These are phyloP conservation scores for Lepiota subincarnata DNA, from an alignment of 768 basidiomycete species.

Conservation along the genomic window DNA sequence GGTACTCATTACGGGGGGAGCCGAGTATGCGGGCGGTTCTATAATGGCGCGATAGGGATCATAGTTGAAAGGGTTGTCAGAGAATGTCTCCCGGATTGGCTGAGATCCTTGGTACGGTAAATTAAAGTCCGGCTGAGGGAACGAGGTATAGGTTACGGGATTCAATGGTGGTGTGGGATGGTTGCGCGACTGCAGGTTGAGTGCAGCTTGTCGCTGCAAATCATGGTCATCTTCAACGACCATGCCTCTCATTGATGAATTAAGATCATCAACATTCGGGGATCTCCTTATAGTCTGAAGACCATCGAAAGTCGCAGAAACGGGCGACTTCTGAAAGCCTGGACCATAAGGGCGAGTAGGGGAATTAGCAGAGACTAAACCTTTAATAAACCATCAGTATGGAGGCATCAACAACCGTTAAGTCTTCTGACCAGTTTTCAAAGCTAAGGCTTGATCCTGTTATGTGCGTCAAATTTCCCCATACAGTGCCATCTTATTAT, in stretches of 20 bases:
- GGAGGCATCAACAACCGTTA: background rate
- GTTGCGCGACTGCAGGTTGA: conserved; percentile 10
- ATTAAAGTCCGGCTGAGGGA: conserved; percentile 5
- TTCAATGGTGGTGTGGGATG: conserved; percentile 18
- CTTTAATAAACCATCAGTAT: background rate
- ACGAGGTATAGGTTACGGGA: background rate
- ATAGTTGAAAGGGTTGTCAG: conserved; percentile 8
- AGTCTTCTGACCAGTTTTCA: conserved; percentile 6
- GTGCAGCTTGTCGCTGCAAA: conserved; percentile 15
- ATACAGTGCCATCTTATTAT: background rate
- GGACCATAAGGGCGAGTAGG: conserved; percentile 27
- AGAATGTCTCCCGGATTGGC: background rate
- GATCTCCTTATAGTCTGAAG: conserved; percentile 5
- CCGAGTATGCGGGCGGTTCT: conserved; percentile 9
- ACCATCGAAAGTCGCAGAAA: conserved; percentile 15
- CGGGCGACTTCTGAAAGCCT: conserved; percentile 9
- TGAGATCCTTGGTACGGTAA: background rate
- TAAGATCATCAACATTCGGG: conserved; percentile 47
- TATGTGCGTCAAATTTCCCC: background rate
- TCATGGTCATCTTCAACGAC: conserved; percentile 27
- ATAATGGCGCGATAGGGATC: conserved; percentile 10
- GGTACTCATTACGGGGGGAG: conserved; percentile 1
- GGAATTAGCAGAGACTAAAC: conserved; percentile 27
- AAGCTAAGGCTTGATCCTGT: conserved; percentile 8
- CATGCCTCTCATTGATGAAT: conserved; percentile 53